Evolutionary conservation across 805 yeast genomes (phyloP), one percentile per base, ranked within the genome.

Genomic region (Ogataea chonburiensis): DNA sequence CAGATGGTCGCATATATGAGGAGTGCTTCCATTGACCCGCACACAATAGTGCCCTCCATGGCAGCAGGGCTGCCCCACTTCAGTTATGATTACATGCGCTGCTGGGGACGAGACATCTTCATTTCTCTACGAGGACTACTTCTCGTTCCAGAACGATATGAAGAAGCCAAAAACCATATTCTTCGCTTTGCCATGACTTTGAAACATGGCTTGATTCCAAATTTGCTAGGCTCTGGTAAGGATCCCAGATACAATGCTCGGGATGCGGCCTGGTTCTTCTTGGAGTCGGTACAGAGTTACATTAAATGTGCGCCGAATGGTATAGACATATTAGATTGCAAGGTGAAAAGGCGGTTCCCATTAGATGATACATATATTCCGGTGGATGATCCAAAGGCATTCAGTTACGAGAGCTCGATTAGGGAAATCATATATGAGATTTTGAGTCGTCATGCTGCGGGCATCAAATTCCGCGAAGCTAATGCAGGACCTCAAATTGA

Each of bases 31-130:
- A 68, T 93, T 36, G 63, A 70, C 17, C 94, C 98, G 2, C 65
- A 64, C 25, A 63, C 68, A 8, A 63, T 69, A 27, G 73, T 79
- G 11, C 84, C 95, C 2, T 76, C 86, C 26, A 69, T 91, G 75
- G 96, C 98, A 11, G 98, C 98, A 2, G 98, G 98, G 1, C 70
- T 91, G 43, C 98, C 98, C 2, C 97, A 88, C 61, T 91, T 91
- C 64, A 81, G 93, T 56, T 75, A 73, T 40, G 87, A 83, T 46
- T 89, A 84, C 60, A 88, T 91, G 96, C 73, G 98, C 60, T 87
- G 96, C 58, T 91, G 98, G 98, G 98, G 98, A 15, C 75, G 98
- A 55, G 98, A 91, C 61, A 95, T 88, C 1, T 93, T 93, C 57
- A 82, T 91, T 29, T 75, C 96, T 0, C 70, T 84, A 27, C 69